Evolutionary conservation across 305 asterid genomes (phyloP).

Genomic region (Fraxinus platypoda): DNA sequence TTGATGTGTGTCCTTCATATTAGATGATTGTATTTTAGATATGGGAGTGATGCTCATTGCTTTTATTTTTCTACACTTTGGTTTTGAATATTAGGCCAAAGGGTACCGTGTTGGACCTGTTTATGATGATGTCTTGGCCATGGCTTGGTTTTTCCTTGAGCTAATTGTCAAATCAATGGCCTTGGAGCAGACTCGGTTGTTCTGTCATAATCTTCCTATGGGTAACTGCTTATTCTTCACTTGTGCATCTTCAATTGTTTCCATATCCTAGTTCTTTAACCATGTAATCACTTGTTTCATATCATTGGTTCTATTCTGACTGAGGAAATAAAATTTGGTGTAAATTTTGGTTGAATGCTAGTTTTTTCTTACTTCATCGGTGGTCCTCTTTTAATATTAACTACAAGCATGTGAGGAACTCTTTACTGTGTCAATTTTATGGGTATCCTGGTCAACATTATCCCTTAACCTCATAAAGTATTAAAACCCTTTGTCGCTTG

Average conservation of each 20-base stretch:
- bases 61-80: conserved; percentile 20
- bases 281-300: background rate
- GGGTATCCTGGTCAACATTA: background rate
- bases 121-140: conserved; percentile 97
- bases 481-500: background rate
- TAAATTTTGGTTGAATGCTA: background rate
- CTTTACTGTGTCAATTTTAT: background rate
- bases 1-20: background rate
- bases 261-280: conserved; percentile 11
- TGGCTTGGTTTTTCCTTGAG: conserved; percentile 99
- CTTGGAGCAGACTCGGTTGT: conserved; percentile 90
- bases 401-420: background rate
- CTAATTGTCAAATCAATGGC: conserved; percentile 97
- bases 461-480: background rate
- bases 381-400: background rate
- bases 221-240: conserved; percentile 47
- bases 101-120: conserved; percentile 99
- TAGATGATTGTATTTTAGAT: conserved; percentile 15
- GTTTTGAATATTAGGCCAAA: conserved; percentile 69
- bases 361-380: background rate
- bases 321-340: background rate
- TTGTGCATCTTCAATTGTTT: conserved; percentile 19
- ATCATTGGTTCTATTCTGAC: conserved; percentile 10
- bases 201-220: conserved; percentile 78
- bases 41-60: conserved; percentile 19